Percentiles rank a stretch among this genome's conserved stretches.
Evolutionary conservation across 192 early-diverging fungal species (phyloP).

Genomic region (Coemansia sp.): DNA sequence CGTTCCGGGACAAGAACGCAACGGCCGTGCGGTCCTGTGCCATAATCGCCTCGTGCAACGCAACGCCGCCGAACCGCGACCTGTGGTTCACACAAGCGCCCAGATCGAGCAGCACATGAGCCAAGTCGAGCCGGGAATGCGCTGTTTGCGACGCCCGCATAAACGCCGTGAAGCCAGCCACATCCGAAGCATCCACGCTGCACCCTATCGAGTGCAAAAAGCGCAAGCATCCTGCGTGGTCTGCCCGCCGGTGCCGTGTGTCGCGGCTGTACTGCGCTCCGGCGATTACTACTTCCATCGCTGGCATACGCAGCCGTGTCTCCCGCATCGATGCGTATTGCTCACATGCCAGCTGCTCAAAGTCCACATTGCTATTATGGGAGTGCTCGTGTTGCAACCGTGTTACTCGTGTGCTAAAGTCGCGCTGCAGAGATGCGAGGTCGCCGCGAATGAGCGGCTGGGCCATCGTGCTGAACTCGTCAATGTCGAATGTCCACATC

Average conservation of each 20-base stretch:
- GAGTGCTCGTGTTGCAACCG: not conserved
- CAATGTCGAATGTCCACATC: conserved; percentile 33
- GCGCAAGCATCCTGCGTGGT: conserved; percentile 28
- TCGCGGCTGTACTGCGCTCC: conserved; percentile 43
- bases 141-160: conserved; percentile 50
- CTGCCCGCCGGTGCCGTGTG: conserved; percentile 10
- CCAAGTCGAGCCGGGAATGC: conserved; percentile 41
- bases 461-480: conserved; percentile 28
- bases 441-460: conserved; percentile 46
- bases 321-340: conserved; percentile 21
- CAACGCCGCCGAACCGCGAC: conserved; percentile 50
- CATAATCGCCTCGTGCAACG: conserved; percentile 51
- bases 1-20: conserved; percentile 40
- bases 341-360: not conserved
- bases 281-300: conserved; percentile 51
- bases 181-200: conserved; percentile 29
- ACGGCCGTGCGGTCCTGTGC: conserved; percentile 44
- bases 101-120: conserved; percentile 31
- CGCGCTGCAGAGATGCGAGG: conserved; percentile 10
- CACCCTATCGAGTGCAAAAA: conserved; percentile 29
- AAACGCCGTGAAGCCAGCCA: conserved; percentile 52
- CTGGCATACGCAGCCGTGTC: conserved; percentile 42
- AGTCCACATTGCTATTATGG: not conserved
- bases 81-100: conserved; percentile 45
- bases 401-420: conserved; percentile 5